Base-by-base conservation (phyloP, 139 green algal genomes). In the Edaphochlamys debaryana region DNA sequence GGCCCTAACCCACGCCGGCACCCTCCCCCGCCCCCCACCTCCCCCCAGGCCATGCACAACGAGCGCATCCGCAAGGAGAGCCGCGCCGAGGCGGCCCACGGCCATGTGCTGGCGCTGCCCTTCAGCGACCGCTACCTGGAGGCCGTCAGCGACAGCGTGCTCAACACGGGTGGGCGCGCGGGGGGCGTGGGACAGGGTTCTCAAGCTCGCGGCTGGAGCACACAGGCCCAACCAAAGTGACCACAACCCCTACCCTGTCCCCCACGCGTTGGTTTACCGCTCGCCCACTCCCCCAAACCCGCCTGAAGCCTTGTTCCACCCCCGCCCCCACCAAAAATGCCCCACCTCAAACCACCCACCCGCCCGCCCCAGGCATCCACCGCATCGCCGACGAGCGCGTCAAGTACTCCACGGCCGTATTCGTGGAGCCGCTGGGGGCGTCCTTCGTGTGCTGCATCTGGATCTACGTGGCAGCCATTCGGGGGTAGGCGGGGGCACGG, bases 361-460 rank as follows among this genome's bases (percentile, higher is more conserved):
- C 38, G 11, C 38, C n/a, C 42, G 30, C 50, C 3, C 38, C 2
- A 84, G 78, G 91, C 52, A 67, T 94, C 17, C 89, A 94, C 80
- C 78, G 82, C 34, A 84, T 90, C 20, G 85, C 80, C 15, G 89
- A 94, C 79, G 81, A 92, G 17, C 78, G 81, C 3, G 89, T 91
- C 25, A 90, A 90, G 80, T 94, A 92, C 86, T 86, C 85, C 17
- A 88, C 91, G 60, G 91, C 91, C 8, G 85, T 89, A 13, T 82
- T 79, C 72, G 87, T 94, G 62, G 89, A 94, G 86, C 82, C 52
- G 15, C 75, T 86, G 36, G 91, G 91, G 0, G 80, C 76, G 4
- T 69, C 85, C 0, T 94, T 91, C 63, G 88, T 89, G 64, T 93
- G 87, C 80, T 89, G 86, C 76, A 70, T 93, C 20, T 94, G 91